Percentiles rank a stretch among this genome's conserved stretches.
These are phyloP conservation scores for Verticillium nubilum DNA, from an alignment of 2,329 filamentous ascomycete species.

Conservation along the genomic window DNA sequence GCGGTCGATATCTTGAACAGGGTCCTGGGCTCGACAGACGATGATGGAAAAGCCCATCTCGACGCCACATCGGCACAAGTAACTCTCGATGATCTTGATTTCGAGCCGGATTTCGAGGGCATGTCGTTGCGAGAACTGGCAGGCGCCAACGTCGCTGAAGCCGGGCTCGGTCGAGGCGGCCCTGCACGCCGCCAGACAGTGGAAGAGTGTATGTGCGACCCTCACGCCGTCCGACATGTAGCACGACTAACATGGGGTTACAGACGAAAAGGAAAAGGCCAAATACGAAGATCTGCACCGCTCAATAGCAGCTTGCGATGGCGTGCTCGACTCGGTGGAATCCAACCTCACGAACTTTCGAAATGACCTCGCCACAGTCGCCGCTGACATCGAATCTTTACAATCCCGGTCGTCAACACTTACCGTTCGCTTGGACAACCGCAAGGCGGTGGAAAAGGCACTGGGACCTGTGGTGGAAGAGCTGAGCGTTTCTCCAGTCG, in stretches of 20 bases:
- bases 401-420: conserved; percentile 80
- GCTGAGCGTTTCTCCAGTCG: conserved; percentile 76
- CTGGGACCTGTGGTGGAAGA: conserved; percentile 88
- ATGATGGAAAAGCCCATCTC: conserved; percentile 7
- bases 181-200: conserved; percentile 53
- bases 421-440: conserved; percentile 80
- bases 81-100: conserved; percentile 48
- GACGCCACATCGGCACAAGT: conserved; percentile 19
- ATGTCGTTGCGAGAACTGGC: conserved; percentile 72
- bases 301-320: conserved; percentile 86
- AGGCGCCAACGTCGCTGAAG: conserved; percentile 20
- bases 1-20: conserved; percentile 63
- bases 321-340: conserved; percentile 89
- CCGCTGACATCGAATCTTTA: conserved; percentile 89
- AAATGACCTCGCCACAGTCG: conserved; percentile 85
- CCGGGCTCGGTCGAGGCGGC: conserved; percentile 14
- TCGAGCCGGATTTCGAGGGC: conserved; percentile 72
- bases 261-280: conserved; percentile 73
- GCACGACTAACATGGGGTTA: conserved; percentile 8
- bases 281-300: conserved; percentile 87
- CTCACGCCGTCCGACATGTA: background rate
- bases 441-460: conserved; percentile 82
- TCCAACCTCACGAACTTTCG: conserved; percentile 89
- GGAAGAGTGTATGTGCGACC: conserved; percentile 61
- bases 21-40: conserved; percentile 29